Evolutionary conservation across 345 rosid genomes (phyloP), one percentile per base, ranked within the genome.

Genomic region (Turnera subulata): DNA sequence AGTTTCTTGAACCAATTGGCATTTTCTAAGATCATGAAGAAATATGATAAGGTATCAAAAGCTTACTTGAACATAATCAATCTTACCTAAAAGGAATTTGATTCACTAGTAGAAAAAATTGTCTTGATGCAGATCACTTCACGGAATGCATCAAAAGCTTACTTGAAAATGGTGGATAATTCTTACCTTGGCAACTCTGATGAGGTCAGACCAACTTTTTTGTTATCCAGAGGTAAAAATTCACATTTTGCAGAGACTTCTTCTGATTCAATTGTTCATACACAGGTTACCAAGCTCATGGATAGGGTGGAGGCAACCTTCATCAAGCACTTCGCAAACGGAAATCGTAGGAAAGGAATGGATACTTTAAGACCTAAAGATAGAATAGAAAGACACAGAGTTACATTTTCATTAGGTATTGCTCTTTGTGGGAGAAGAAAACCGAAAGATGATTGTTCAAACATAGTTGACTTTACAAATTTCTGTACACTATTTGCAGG

Each of bases 21-120:
- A 0, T 76, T 85, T 52, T 83, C 87, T 62, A 87, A 87, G 76
- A 85, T 91, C 59, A 73, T 87, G 84, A 91, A 91, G 81, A 91
- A 87, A 73, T 85, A 91, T 62, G 96, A 87, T 61, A 88, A 91
- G 88, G 95, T 89, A 61, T 57, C 15, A 6, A 35, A 19, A 12
- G 58, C 23, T 23, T 52, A 24, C 17, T 24, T 55, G 20, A 23
- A 44, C 12, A 24, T 2, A 17, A 21, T 23, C 7, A 46, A 21
- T 18, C 20, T 53, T 43, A 23, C 13, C 19, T 18, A 21, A 24
- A 12, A 23, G 45, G 26, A 11, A 24, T 53, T 33, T 23, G 33
- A n/a, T 46, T 58, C 18, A 39, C 15, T 49, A 21, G 25, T 55
- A 45, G 51, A 20, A 2, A 61, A 22, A 50, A 44, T 49, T 38